These are phyloP conservation scores for Exophiala lecanii-corni DNA, from an alignment of 2,329 filamentous ascomycete genomes.

Conservation along the genomic window DNA sequence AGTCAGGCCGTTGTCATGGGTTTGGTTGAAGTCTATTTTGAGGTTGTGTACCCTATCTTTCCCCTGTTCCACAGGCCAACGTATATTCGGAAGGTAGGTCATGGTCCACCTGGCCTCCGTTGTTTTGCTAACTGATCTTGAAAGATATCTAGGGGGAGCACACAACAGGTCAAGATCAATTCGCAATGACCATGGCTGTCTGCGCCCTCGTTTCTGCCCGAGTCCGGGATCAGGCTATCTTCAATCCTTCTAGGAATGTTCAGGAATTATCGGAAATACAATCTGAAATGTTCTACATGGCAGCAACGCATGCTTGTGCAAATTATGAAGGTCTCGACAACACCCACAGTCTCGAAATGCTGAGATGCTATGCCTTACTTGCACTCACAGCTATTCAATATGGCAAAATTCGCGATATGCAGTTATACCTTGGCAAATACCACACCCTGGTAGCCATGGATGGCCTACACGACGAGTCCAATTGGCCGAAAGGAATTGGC, in stretches of 20 bases:
- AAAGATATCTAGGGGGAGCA: conserved; percentile 42
- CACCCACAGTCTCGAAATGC: conserved; percentile 35
- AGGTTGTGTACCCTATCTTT: conserved; percentile 52
- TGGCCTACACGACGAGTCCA: conserved; percentile 49
- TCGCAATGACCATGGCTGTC: conserved; percentile 49
- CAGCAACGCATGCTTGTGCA: conserved; percentile 39
- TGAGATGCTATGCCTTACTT: conserved; percentile 47
- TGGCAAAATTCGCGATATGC: conserved; percentile 46
- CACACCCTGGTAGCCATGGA: conserved; percentile 47
- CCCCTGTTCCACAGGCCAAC: conserved; percentile 49
- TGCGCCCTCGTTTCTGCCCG: conserved; percentile 48
- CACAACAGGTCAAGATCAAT: conserved; percentile 40
- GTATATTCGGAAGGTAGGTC: conserved; percentile 31
- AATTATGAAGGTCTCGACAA: conserved; percentile 16
- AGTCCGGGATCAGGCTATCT: conserved; percentile 47
- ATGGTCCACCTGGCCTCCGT: not conserved
- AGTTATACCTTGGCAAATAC: conserved; percentile 49
- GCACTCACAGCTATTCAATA: conserved; percentile 50
- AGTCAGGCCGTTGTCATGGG: conserved; percentile 37
- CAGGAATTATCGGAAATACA: conserved; percentile 31
- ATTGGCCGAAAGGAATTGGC: conserved; percentile 47
- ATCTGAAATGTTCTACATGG: conserved; percentile 43
- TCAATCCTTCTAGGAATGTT: conserved; percentile 33
- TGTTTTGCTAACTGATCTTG: conserved; percentile 5
- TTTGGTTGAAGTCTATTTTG: conserved; percentile 49